Base-by-base conservation (phyloP, 1,284 basidiomycete genomes). In the Melampsora abietis-canadensis region DNA sequence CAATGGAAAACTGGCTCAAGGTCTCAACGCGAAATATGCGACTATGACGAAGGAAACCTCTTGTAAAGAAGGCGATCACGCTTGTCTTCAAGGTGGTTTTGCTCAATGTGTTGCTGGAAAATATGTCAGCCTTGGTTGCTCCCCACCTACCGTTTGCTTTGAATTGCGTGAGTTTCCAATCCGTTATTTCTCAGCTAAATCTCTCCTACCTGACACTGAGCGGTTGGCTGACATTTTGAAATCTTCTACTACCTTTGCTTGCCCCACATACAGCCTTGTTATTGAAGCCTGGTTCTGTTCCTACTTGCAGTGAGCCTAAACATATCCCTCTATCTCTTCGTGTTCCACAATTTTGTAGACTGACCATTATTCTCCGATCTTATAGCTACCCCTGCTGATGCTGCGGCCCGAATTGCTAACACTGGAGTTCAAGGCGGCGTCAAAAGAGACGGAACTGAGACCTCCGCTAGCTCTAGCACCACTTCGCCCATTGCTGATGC, bases 61-160 rank as follows among this genome's bases (percentile, higher is more conserved):
- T 34, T 74, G 72, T 61, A 30, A 66, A 44, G 60, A 57, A 27
- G 72, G 72, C 37, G 65, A 74, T 47, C 40, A 48, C 24, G 72
- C 72, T 24, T 74, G 72, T 51, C 47, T 74, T 5, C n/a, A 63
- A 44, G 72, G 72, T 15, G 64, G 54, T 47, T 74, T 74, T 46
- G 37, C 54, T 15, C 72, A 74, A 61, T 74, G 72, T 66, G 72
- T 74, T 7, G 57, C 40, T 12, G 72, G 65, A 17, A 74, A 74
- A 62, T 74, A 59, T 51, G 64, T 74, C 7, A 54, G 65, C 19
- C 44, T 37, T 46, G 63, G 63, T 31, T 74, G 72, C 30, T 63
- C 72, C 15, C 40, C 31, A 47, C 51, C 51, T 48, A 47, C 27
- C 1, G 60, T 61, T 30, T 74, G 72, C 37, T 74, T 74, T 48